These are phyloP conservation scores for Leccinum boreale DNA, from an alignment of 768 basidiomycete genomes.

Conservation along the genomic window DNA sequence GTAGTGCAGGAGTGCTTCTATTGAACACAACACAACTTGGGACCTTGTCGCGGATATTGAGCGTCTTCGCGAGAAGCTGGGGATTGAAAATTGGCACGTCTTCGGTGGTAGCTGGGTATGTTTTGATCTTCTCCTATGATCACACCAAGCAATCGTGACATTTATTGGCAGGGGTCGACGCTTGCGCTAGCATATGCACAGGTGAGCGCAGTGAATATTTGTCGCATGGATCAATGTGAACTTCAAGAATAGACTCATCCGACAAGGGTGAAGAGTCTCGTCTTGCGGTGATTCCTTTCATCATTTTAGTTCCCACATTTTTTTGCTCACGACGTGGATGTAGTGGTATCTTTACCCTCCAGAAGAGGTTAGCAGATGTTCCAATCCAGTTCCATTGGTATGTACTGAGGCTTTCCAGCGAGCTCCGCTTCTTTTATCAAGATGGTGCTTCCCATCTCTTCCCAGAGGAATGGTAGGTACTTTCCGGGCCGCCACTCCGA, in stretches of 20 bases:
- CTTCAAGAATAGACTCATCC: conserved; percentile 60
- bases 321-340: conserved; percentile 2
- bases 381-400: not conserved
- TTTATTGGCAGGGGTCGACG: conserved; percentile 66
- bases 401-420: conserved; percentile 35
- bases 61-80: conserved; percentile 68
- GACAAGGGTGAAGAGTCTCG: conserved; percentile 72
- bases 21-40: conserved; percentile 92
- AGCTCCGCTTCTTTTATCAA: conserved; percentile 92
- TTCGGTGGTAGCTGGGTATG: conserved; percentile 92
- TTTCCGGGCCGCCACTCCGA: not conserved
- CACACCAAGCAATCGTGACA: not conserved
- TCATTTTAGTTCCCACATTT: not conserved
- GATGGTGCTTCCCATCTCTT: conserved; percentile 78
- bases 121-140: not conserved
- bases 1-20: conserved; percentile 57
- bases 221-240: not conserved
- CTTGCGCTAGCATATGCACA: conserved; percentile 84
- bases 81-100: conserved; percentile 86
- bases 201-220: conserved; percentile 34
- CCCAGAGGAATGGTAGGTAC: conserved; percentile 78
- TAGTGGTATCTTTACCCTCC: conserved; percentile 86
- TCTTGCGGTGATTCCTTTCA: conserved; percentile 54
- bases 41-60: conserved; percentile 91
- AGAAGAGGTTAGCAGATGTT: conserved; percentile 53